Evolutionary conservation across 73 alveolate genomes (phyloP).

Genomic region (Tetrahymena elliotti): DNA sequence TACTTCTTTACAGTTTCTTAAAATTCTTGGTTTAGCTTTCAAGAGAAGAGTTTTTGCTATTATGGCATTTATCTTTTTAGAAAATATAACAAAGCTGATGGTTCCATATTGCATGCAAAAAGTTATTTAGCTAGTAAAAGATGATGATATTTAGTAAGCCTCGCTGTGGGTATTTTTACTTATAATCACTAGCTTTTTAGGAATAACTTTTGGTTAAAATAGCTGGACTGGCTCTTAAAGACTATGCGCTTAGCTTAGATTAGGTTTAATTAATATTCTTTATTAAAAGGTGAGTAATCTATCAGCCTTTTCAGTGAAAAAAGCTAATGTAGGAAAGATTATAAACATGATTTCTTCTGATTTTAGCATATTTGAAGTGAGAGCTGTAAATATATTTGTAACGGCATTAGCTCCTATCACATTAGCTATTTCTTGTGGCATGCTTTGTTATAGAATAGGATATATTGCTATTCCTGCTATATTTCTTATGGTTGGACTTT

Average conservation of each 20-base stretch:
- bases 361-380: neutral
- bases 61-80: neutral
- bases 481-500: neutral
- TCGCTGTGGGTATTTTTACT: neutral
- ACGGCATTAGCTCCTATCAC: constrained; percentile 11
- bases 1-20: neutral
- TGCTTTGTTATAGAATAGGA: constrained; percentile 31
- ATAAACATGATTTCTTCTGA: constrained; percentile 19
- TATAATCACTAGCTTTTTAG: neutral
- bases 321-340: constrained; percentile 34
- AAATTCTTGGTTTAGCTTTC: neutral
- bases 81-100: neutral
- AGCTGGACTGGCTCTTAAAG: neutral
- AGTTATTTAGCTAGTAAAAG: neutral
- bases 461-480: constrained; percentile 22
- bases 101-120: neutral
- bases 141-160: neutral
- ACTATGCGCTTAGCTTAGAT: constrained; percentile 5
- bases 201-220: neutral
- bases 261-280: constrained; percentile 11
- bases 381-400: neutral
- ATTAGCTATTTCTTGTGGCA: neutral
- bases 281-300: constrained; percentile 8
- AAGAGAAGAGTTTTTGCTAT: neutral
- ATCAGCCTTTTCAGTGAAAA: constrained; percentile 11